Base-by-base conservation (phyloP, 306 rosid species). In the Malus orientalis region DNA sequence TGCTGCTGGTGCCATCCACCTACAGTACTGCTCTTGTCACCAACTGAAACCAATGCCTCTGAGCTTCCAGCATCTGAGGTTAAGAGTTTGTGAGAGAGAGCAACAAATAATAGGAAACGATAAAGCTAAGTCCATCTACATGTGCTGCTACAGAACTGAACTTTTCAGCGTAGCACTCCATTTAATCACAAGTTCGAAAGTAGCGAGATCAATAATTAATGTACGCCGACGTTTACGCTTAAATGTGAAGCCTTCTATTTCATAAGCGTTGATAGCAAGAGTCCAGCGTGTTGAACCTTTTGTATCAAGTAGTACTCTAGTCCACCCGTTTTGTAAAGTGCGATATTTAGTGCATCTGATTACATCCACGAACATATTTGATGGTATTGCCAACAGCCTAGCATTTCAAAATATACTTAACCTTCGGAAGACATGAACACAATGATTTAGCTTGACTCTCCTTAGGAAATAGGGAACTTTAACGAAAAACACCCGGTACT, bases 221-320 rank as follows among this genome's bases (percentile, higher is more conserved):
- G 54, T 16, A 47, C 19, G 54, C 38, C 51, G 23, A 30, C 13
- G 29, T 57, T 22, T 88, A 89, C 97, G 97, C 85, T 69, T 47
- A 62, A 95, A 74, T 64, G 84, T 65, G 76, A 92, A 95, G 78
- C 92, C 96, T 66, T 84, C 83, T 73, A 95, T 89, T 88, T 92
- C 93, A 67, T 89, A 76, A 11, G 86, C 84, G 79, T 95, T 90
- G 82, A 92, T 88, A 11, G 96, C 91, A 44, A 95, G 96, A 85
- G 84, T 74, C 99, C 99, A 92, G 18, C 97, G 99, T 67, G 84
- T 75, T 10, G 99, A 95, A 70, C 86, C 87, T 82, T 86, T 95
- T 6, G 97, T 88, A 83, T 95, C 78, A 18, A 95, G 84, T 74
- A 81, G 76, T 78, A 95, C 87, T 69, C 65, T 38, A 38, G 42